Evolutionary conservation across 2,329 filamentous ascomycete genomes (phyloP).

Genomic region (Trichoderma koningii): DNA sequence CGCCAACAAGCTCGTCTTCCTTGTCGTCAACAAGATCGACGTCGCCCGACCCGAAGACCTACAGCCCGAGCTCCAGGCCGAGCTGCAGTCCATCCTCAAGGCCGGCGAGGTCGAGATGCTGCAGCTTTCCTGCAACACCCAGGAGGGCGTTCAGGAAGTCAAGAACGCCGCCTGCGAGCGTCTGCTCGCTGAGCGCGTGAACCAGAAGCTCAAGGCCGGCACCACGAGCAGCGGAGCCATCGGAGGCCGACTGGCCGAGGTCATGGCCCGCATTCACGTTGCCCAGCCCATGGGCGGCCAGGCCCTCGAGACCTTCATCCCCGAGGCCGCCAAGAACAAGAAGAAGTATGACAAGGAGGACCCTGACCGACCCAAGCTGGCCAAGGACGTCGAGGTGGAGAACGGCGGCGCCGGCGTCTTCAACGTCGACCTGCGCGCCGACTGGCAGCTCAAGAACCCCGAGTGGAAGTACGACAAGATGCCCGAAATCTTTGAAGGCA

Average conservation of each 20-base stretch:
- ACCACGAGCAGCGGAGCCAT: constrained; percentile 74
- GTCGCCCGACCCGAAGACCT: constrained; percentile 85
- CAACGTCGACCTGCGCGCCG: constrained; percentile 87
- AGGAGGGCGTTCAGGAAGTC: constrained; percentile 89
- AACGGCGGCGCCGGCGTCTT: constrained; percentile 95
- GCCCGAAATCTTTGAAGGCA: constrained; percentile 89
- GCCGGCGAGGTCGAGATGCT: constrained; percentile 89
- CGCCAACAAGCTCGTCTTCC: constrained; percentile 93
- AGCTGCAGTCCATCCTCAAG: constrained; percentile 79
- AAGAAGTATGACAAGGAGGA: constrained; percentile 91
- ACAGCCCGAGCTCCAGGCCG: constrained; percentile 72
- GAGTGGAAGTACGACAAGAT: constrained; percentile 98
- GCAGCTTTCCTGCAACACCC: constrained; percentile 91
- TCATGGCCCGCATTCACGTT: constrained; percentile 93
- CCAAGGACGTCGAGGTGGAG: constrained; percentile 85
- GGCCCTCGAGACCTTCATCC: constrained; percentile 80
- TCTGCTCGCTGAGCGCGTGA: constrained; percentile 87
- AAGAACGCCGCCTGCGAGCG: constrained; percentile 95
- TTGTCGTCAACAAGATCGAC: constrained; percentile 99
- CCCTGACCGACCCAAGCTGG: constrained; percentile 77
- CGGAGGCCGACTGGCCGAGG: constrained; percentile 81
- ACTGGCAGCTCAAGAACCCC: constrained; percentile 82
- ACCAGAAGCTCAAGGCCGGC: constrained; percentile 93
- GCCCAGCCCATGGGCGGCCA: constrained; percentile 86
- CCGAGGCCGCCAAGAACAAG: constrained; percentile 75